Base-by-base conservation (phyloP, 345 rosid genomes). In the Corchorus capsularis region DNA sequence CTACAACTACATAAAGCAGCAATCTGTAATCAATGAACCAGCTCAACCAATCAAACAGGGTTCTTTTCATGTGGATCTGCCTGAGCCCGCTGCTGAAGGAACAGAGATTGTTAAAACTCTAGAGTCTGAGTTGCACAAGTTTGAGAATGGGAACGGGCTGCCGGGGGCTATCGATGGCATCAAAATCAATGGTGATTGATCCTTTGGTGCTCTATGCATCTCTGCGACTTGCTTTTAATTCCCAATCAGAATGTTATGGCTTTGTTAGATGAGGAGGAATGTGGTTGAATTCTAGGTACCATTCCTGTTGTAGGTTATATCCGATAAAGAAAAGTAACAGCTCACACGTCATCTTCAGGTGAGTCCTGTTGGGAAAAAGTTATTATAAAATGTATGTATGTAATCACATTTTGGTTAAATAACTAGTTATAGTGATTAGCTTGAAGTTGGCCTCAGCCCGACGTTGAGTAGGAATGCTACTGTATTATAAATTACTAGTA, bases 21-120 rank as follows among this genome's bases (percentile, higher is more conserved):
- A 89, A 80, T 86, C 86, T 14, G 35, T 63, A 75, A 71, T 70
- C 17, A 66, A 34, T 1, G 78, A 83, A 74, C 84, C 84, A 41
- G 41, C 77, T 43, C 82, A 45, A 72, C 98, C 91, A 17, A 78
- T 87, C 79, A 93, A 89, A 72, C 98, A 93, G 72, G 94, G 98
- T 19, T 93, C 98, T 17, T 87, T 95, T 83, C 99, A 95, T 76
- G 96, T 95, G n/a, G 81, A 85, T 74, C 79, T 92, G 27, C 97
- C 99, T 16, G 92, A 90, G 74, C 84, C 93, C 47, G 88, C 83
- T 55, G 78, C 85, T 53, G 90, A 84, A 80, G 93, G 87, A 63
- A 78, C 73, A 12, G 88, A 89, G 82, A 91, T 93, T 50, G 92
- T 86, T 14, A 88, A 80, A 85, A 88, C 88, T 72, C 85, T 95